These are phyloP conservation scores for Diplocarpon rosae DNA, from an alignment of 2,329 filamentous ascomycete species.

Conservation along the genomic window DNA sequence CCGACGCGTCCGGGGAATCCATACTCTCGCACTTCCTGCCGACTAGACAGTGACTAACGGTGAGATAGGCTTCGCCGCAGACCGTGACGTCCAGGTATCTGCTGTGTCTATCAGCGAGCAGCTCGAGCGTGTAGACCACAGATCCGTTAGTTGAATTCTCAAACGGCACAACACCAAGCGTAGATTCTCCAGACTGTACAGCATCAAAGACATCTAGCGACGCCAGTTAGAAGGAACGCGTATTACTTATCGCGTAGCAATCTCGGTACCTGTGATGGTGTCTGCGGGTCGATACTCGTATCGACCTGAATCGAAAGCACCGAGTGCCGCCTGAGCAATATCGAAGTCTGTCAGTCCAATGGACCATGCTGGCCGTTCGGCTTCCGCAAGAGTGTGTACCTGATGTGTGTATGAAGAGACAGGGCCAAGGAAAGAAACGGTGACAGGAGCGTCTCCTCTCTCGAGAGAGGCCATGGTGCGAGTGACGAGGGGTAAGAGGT, in stretches of 20 bases:
- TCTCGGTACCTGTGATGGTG: conserved; percentile 31
- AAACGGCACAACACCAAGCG: conserved; percentile 79
- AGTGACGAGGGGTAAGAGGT: too few species aligned
- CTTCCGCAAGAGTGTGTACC: conserved; percentile 31
- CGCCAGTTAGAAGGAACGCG: conserved; percentile 4
- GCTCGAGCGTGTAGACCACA: conserved; percentile 81
- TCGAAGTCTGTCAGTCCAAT: conserved; percentile 22
- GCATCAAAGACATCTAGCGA: conserved; percentile 63
- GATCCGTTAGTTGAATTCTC: conserved; percentile 94
- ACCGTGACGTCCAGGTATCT: conserved; percentile 60
- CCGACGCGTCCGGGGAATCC: conserved; percentile 29
- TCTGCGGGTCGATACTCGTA: conserved; percentile 32
- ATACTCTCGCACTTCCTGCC: conserved; percentile 32
- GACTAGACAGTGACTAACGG: conserved; percentile 80
- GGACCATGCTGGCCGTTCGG: conserved; percentile 13
- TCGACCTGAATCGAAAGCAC: conserved; percentile 32
- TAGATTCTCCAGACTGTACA: conserved; percentile 54
- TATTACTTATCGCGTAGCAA: background rate
- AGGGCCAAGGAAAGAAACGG: conserved; percentile 51
- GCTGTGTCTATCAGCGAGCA: conserved; percentile 64
- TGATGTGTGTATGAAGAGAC: conserved; percentile 59
- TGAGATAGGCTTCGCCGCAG: conserved; percentile 73
- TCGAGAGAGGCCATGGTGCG: background rate
- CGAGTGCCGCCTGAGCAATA: conserved; percentile 39
- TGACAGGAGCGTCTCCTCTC: conserved; percentile 12